Evolutionary conservation across 208 protist species (phyloP).

Genomic region (Leishmania tarentolae): DNA sequence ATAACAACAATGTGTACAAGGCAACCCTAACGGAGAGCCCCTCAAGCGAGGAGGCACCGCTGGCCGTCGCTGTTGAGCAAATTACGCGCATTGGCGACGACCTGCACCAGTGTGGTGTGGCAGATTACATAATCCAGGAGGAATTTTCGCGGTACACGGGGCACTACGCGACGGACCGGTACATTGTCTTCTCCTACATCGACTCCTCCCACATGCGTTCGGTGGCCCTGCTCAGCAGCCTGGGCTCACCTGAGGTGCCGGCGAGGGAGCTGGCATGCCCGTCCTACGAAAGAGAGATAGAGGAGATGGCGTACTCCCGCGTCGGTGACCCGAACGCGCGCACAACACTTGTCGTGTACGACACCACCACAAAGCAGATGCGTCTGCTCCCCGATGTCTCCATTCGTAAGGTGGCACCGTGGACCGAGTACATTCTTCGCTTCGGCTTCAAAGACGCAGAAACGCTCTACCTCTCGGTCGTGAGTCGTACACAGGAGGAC

Average conservation of each 20-base stretch:
- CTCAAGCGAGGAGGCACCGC: constrained; percentile 17
- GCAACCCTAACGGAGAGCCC: constrained; percentile 49
- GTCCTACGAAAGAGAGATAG: constrained; percentile 31
- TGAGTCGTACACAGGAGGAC: constrained; percentile 73
- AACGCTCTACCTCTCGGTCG: constrained; percentile 62
- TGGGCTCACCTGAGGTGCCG: constrained; percentile 25
- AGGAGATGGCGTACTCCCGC: constrained; percentile 79
- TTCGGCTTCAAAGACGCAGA: constrained; percentile 80
- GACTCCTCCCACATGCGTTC: constrained; percentile 71
- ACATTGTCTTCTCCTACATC: constrained; percentile 78
- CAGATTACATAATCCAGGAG: constrained; percentile 93
- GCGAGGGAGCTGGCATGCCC: constrained; percentile 6
- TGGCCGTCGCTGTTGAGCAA: constrained; percentile 47
- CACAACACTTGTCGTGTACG: constrained; percentile 64
- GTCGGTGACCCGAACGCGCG: constrained; percentile 79
- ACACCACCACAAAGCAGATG: constrained; percentile 31
- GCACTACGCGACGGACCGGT: constrained; percentile 75
- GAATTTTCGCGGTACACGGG: constrained; percentile 91
- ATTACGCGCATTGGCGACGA: constrained; percentile 73
- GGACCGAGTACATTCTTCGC: constrained; percentile 82
- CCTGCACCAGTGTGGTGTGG: constrained; percentile 70
- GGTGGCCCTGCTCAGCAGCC: constrained; percentile 55
- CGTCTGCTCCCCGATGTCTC: constrained; percentile 53
- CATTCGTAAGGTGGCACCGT: constrained; percentile 44
- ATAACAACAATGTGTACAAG: constrained; percentile 76